phyloP scores from a whole-genome alignment of 768 basidiomycete genomes.

The Hydnomerulius pinastri region DNA sequence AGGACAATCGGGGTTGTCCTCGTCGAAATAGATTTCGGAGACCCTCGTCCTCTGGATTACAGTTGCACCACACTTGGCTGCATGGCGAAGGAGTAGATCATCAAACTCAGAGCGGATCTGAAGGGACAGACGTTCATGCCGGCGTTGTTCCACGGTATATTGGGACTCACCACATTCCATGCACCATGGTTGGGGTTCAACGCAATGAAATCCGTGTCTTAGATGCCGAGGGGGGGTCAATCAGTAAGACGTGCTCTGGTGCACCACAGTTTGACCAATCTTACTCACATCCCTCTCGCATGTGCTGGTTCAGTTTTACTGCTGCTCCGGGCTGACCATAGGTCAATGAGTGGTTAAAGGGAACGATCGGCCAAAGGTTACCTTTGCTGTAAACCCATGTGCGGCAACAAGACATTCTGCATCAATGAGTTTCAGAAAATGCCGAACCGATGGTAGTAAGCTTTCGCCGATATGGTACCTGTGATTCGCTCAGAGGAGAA shows the following conservation, averaged over 20 bases:
- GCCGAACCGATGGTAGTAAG: conserved; percentile 60
- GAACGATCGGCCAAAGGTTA: not conserved
- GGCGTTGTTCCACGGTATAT: not conserved
- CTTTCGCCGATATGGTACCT: conserved; percentile 64
- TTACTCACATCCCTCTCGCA: conserved; percentile 62
- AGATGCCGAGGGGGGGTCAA: too few species aligned
- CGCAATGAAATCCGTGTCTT: conserved; percentile 63
- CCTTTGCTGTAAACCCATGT: conserved; percentile 56
- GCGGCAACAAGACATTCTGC: conserved; percentile 52
- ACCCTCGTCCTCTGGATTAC: conserved; percentile 60
- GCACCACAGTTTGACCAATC: not conserved
- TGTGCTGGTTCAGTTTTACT: conserved; percentile 64
- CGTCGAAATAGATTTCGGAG: conserved; percentile 32
- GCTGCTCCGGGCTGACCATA: conserved; percentile 56
- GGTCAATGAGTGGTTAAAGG: not conserved
- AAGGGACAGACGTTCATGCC: not conserved
- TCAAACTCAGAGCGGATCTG: conserved; percentile 65
- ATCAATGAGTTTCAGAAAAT: conserved; percentile 58
- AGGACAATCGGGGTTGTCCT: conserved; percentile 15
- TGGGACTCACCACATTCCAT: conserved; percentile 59
- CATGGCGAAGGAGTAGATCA: conserved; percentile 56
- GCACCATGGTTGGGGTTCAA: conserved; percentile 54
- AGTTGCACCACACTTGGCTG: conserved; percentile 49
- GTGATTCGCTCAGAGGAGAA: not conserved
- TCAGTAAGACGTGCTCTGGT: too few species aligned